phyloP scores from a whole-genome alignment of 2,329 filamentous ascomycete species.

The Curvularia spicifera region DNA sequence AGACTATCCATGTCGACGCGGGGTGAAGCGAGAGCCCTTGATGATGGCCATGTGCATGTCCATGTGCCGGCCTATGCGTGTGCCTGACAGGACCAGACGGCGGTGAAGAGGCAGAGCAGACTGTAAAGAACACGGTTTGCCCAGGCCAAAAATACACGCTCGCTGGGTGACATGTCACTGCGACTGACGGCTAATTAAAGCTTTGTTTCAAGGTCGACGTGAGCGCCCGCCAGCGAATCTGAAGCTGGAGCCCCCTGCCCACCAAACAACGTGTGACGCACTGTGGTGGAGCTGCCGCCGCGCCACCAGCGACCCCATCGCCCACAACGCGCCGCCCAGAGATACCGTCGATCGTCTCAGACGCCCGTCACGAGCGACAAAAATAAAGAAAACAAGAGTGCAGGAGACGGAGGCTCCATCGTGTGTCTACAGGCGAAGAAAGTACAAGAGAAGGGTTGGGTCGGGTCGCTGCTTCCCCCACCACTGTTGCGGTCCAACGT shows the following conservation, averaged over 20 bases:
- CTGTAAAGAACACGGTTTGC: background rate
- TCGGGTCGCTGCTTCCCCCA: background rate
- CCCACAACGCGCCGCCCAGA: constrained; percentile 25
- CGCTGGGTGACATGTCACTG: background rate
- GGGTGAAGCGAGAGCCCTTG: background rate
- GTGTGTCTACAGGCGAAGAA: background rate
- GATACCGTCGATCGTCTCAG: constrained; percentile 9
- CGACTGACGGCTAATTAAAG: constrained; percentile 9
- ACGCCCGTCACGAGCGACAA: constrained; percentile 6
- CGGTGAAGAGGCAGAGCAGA: background rate
- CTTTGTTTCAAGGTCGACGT: constrained; percentile 15
- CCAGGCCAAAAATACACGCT: background rate
- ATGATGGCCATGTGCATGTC: background rate
- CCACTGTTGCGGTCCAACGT: constrained; percentile 10
- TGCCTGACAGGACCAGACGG: background rate
- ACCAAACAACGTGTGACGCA: constrained; percentile 25
- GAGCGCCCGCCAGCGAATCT: constrained; percentile 13
- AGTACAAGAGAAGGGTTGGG: constrained; percentile 26
- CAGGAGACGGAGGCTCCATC: constrained; percentile 2
- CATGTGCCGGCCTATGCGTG: background rate
- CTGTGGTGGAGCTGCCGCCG: constrained; percentile 34
- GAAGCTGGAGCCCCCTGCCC: constrained; percentile 12
- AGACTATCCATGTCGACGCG: background rate
- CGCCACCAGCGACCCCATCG: constrained; percentile 34
- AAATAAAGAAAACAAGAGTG: background rate